A percentile compares a stretch with the other conserved stretches of the same genome.
Evolutionary conservation across 139 green algal species (phyloP).

Genomic region (Edaphochlamys debaryana): DNA sequence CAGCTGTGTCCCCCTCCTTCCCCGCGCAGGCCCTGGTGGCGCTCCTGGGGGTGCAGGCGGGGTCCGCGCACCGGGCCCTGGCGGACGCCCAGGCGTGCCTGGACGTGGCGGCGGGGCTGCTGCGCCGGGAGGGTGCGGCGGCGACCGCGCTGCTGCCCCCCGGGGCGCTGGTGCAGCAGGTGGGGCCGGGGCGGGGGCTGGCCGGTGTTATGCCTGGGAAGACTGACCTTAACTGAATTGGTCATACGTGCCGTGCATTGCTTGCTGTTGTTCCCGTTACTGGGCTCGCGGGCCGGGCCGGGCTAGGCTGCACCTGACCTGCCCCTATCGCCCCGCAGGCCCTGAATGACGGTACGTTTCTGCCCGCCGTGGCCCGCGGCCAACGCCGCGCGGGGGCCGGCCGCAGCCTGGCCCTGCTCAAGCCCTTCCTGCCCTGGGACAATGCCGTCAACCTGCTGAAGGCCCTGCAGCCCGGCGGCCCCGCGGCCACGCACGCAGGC

Average conservation of each 20-base stretch:
- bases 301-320: no score
- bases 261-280: no score
- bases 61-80: slow-evolving; percentile 9
- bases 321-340: no score
- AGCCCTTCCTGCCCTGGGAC: slow-evolving; percentile 7
- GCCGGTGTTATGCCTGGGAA: no score
- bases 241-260: no score
- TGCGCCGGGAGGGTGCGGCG: slow-evolving; percentile 4
- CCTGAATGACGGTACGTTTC: slow-evolving; percentile 20
- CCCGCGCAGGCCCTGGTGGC: slow-evolving; percentile 6
- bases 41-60: neutral
- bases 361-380: neutral
- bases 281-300: no score
- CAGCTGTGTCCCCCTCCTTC: no score
- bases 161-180: neutral
- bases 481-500: no score
- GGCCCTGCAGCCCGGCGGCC: neutral
- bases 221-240: no score
- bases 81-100: neutral
- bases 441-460: neutral
- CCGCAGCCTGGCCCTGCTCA: no score
- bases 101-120: slow-evolving; percentile 10
- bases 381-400: no score
- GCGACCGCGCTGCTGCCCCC: neutral
- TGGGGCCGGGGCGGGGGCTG: neutral